phyloP scores from a whole-genome alignment of 768 basidiomycete genomes.

The Lepiota venenata region DNA sequence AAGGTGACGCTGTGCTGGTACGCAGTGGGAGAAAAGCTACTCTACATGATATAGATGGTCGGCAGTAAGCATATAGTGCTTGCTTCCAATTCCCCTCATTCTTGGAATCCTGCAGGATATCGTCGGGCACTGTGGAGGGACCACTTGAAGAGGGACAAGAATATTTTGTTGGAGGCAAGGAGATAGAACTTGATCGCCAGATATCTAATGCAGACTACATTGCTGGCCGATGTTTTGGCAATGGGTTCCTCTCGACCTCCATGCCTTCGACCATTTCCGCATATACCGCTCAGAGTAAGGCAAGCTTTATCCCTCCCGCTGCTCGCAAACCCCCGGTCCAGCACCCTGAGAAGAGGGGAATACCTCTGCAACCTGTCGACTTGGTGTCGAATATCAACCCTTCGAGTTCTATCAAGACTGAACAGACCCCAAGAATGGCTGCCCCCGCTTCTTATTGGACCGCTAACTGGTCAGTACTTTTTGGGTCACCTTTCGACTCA shows the following conservation, averaged over 20 bases:
- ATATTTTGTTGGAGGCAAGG: conserved; percentile 46
- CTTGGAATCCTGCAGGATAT: conserved; percentile 35
- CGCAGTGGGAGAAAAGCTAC: conserved; percentile 39
- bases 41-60: conserved; percentile 62
- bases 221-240: conserved; percentile 64
- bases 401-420: conserved; percentile 6
- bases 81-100: background rate
- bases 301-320: conserved; percentile 26
- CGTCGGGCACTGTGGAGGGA: conserved; percentile 42
- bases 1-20: conserved; percentile 72
- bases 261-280: conserved; percentile 17
- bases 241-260: conserved; percentile 11
- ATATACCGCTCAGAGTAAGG: conserved; percentile 14
- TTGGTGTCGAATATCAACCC: conserved; percentile 4
- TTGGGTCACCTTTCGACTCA: background rate
- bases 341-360: background rate
- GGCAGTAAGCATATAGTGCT: conserved; percentile 43
- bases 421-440: conserved; percentile 21
- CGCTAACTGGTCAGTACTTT: conserved; percentile 56
- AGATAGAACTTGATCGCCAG: conserved; percentile 60
- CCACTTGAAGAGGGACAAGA: conserved; percentile 37
- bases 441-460: conserved; percentile 44
- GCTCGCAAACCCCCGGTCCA: background rate
- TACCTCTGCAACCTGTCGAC: conserved; percentile 8
- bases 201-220: conserved; percentile 54